Evolutionary conservation across 768 basidiomycete genomes (phyloP), one percentile per base, ranked within the genome.

Genomic region (Tylopilus rubrobrunneus): DNA sequence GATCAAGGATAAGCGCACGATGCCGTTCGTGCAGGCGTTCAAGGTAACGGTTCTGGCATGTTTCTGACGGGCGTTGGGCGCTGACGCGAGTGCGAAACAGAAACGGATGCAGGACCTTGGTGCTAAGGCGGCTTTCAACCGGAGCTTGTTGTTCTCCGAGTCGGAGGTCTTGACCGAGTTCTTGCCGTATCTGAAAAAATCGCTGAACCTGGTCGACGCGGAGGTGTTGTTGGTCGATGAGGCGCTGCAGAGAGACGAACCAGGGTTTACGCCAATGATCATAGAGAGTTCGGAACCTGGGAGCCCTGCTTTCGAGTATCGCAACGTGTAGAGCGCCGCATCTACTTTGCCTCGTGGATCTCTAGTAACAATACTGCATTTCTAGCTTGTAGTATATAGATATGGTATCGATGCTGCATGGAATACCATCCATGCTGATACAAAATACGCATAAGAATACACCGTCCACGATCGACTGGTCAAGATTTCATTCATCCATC

Each of bases 1-100:
- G 68, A 86, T 94, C 73, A 98, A 97, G 79, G 93, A 98, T 74
- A 98, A 98, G 77, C 83, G 86, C 41, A 81, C 81, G 40, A 98
- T 98, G 96, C 95, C 95, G 7, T 98, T 96, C 73, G 83, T 94
- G 44, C 90, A 96, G 55, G 74, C 78, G 29, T 89, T 98, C 85
- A 95, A 97, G 86, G 96, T 94, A 49, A 42, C 36, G n/a, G 5
- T 37, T 12, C 8, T 41, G 19, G 39, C 19, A 31, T 31, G 7
- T 8, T 31, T 31, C 31, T 31, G 40, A 41, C 15, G 11, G 4
- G 44, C 10, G 28, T 41, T 2, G 34, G 48, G 9, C 39, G 23
- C 39, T 65, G 51, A 53, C 12, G 31, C 25, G 43, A 6, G 25
- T 49, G 25, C 8, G 29, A 7, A 31, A 33, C 64, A 93, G 89